Evolutionary conservation across 176 grass and related monocot species (phyloP).

Genomic region (Avena atlantica): DNA sequence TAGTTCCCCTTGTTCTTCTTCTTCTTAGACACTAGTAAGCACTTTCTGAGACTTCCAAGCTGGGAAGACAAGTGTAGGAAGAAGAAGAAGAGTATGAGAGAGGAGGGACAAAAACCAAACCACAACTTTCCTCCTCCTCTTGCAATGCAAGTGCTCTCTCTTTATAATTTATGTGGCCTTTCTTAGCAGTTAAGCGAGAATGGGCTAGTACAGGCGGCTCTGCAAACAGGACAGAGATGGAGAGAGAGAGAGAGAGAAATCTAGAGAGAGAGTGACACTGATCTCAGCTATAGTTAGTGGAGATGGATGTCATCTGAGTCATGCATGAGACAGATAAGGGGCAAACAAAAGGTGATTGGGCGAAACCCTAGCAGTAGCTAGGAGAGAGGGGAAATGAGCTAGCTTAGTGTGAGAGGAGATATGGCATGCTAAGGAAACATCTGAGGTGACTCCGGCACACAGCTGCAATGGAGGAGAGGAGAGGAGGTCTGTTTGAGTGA

Average conservation of each 20-base stretch:
- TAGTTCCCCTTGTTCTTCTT: background rate
- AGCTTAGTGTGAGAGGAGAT: conserved; percentile 34
- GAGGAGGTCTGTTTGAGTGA: background rate
- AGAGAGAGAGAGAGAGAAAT: conserved; percentile 19
- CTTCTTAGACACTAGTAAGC: conserved; percentile 23
- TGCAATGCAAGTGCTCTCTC: conserved; percentile 45
- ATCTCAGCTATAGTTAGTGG: conserved; percentile 43
- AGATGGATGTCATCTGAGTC: conserved; percentile 42
- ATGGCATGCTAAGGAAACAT: conserved; percentile 47
- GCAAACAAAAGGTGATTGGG: conserved; percentile 37
- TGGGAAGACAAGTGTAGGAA: conserved; percentile 9
- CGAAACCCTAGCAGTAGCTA: conserved; percentile 61
- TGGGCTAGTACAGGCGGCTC: conserved; percentile 33
- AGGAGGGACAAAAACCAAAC: conserved; percentile 41
- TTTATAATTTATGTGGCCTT: conserved; percentile 71
- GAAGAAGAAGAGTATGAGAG: conserved; percentile 20
- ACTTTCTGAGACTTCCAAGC: background rate
- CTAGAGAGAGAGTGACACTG: conserved; percentile 18
- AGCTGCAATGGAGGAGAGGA: conserved; percentile 18
- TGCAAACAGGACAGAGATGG: conserved; percentile 28
- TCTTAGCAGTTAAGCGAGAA: conserved; percentile 65
- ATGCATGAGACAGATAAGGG: conserved; percentile 29
- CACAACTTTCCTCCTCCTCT: conserved; percentile 43
- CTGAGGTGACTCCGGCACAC: conserved; percentile 39
- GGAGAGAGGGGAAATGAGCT: conserved; percentile 9